Evolutionary conservation across 2,329 filamentous ascomycete genomes (phyloP).

Genomic region (Claviceps africana): DNA sequence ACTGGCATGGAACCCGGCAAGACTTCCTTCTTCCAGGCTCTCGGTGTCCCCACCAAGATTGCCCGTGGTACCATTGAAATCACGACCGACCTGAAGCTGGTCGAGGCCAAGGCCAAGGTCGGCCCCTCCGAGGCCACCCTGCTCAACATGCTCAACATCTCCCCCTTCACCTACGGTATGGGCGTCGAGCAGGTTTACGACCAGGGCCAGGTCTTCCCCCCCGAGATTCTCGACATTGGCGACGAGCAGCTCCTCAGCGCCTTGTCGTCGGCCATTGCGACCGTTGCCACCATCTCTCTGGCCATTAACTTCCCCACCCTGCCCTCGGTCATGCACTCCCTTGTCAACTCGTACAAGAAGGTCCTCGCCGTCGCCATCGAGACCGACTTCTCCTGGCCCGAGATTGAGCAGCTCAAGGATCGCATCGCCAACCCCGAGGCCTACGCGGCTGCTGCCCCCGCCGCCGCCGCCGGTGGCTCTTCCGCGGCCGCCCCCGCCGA

Average conservation of each 20-base stretch:
- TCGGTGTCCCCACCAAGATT: constrained; percentile 99
- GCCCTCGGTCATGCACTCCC: constrained; percentile 87
- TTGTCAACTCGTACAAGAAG: constrained; percentile 99
- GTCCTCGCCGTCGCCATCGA: constrained; percentile 74
- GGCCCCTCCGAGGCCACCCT: constrained; percentile 97
- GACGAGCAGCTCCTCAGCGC: constrained; percentile 85
- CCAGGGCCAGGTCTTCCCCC: constrained; percentile 81
- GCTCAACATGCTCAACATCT: constrained; percentile 99
- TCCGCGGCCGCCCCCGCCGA: constrained; percentile 40
- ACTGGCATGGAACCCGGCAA: constrained; percentile 99
- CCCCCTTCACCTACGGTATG: constrained; percentile 99
- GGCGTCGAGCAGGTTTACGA: constrained; percentile 94
- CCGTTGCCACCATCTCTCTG: constrained; percentile 83
- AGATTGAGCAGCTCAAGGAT: constrained; percentile 97
- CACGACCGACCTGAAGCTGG: constrained; percentile 91
- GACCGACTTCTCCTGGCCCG: constrained; percentile 88
- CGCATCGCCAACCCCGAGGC: constrained; percentile 97
- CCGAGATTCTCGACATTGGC: constrained; percentile 79
- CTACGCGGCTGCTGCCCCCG: constrained; percentile 73
- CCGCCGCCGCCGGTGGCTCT: constrained; percentile 31
- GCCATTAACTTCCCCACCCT: constrained; percentile 91
- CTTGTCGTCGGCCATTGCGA: constrained; percentile 67
- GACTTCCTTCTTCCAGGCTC: constrained; percentile 99
- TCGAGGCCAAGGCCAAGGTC: constrained; percentile 86
- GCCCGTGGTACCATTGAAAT: constrained; percentile 99